A percentile compares a stretch with the other conserved stretches of the same genome.
Evolutionary conservation across 495 filamentous ascomycete species (phyloP).

Genomic region (Penicillium soppii): DNA sequence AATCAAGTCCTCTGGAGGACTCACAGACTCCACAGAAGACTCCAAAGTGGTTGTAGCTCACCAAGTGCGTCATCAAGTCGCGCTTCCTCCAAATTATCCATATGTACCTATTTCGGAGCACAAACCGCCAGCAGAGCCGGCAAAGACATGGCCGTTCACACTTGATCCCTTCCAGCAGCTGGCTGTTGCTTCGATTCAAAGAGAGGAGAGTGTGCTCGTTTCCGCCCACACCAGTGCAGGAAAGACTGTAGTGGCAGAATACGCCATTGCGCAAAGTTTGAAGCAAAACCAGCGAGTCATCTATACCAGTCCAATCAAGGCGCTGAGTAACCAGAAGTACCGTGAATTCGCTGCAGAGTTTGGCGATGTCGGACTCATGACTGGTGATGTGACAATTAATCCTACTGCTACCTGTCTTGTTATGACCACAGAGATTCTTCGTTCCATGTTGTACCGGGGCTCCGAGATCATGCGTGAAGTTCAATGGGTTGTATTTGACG

Average conservation of each 20-base stretch:
- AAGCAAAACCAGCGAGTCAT: slow-evolving; percentile 97
- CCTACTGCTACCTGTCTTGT: slow-evolving; percentile 96
- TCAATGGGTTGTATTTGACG: slow-evolving; percentile 95
- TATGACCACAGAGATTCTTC: slow-evolving; percentile 99
- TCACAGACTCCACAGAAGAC: slow-evolving; percentile 65
- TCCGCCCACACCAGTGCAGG: slow-evolving; percentile 97
- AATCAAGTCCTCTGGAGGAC: slow-evolving; percentile 76
- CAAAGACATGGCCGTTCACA: slow-evolving; percentile 79
- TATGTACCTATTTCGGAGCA: slow-evolving; percentile 92
- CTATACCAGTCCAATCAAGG: slow-evolving; percentile 99
- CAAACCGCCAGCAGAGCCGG: slow-evolving; percentile 78
- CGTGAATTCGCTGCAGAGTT: slow-evolving; percentile 94
- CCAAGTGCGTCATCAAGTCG: slow-evolving; percentile 97
- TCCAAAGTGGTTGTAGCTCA: slow-evolving; percentile 79
- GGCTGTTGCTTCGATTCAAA: slow-evolving; percentile 87
- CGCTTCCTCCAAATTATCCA: slow-evolving; percentile 87
- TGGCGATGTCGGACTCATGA: slow-evolving; percentile 97
- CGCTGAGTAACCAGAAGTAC: slow-evolving; percentile 97
- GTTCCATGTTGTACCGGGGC: slow-evolving; percentile 96
- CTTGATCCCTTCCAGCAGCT: slow-evolving; percentile 97
- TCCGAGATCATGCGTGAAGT: slow-evolving; percentile 99
- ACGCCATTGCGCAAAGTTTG: slow-evolving; percentile 96
- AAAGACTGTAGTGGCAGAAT: slow-evolving; percentile 97
- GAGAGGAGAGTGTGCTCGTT: slow-evolving; percentile 92
- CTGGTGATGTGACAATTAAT: slow-evolving; percentile 98